A percentile compares a stretch with the other conserved stretches of the same genome.
Evolutionary conservation across 352 stramenopile species (phyloP).

Genomic region (Elongisporangium senticosum): DNA sequence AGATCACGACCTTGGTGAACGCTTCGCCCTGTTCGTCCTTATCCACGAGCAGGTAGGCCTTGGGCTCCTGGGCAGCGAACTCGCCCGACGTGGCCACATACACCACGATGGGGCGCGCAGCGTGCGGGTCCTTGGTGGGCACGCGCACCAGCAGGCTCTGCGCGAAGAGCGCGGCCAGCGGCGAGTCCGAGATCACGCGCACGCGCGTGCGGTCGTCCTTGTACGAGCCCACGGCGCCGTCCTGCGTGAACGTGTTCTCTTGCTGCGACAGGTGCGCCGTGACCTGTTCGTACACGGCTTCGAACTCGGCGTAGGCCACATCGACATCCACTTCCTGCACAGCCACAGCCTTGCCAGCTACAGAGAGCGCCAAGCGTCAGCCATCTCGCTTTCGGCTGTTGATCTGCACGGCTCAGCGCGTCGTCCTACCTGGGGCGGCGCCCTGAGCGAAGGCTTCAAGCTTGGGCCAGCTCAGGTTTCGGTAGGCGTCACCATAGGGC

Average conservation of each 20-base stretch:
- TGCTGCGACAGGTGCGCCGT: slow-evolving; percentile 62
- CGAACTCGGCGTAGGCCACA: slow-evolving; percentile 62
- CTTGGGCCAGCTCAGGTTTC: slow-evolving; percentile 69
- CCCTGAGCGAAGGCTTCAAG: slow-evolving; percentile 60
- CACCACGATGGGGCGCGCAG: slow-evolving; percentile 69
- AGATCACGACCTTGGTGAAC: slow-evolving; percentile 75
- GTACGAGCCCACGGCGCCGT: slow-evolving; percentile 72
- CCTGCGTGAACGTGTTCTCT: slow-evolving; percentile 59
- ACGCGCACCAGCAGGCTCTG: slow-evolving; percentile 72
- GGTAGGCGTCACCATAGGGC: slow-evolving; percentile 68
- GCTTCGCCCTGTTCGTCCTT: slow-evolving; percentile 50
- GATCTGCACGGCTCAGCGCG: background rate
- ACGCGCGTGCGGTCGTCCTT: slow-evolving; percentile 70
- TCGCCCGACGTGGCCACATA: slow-evolving; percentile 62
- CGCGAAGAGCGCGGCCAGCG: slow-evolving; percentile 60
- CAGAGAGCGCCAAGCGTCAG: background rate
- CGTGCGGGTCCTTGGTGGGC: slow-evolving; percentile 54
- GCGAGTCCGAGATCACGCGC: slow-evolving; percentile 75
- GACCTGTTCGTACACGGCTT: slow-evolving; percentile 58
- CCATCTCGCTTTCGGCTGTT: background rate
- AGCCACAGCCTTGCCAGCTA: slow-evolving; percentile 49
- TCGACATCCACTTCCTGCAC: slow-evolving; percentile 66
- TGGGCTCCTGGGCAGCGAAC: slow-evolving; percentile 51
- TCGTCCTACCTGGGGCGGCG: slow-evolving; percentile 38
- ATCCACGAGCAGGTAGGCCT: slow-evolving; percentile 58